Percentiles rank a stretch among this genome's conserved stretches.
These are phyloP conservation scores for Chloris gayana DNA, from an alignment of 176 grass and related monocot genomes.

Conservation along the genomic window DNA sequence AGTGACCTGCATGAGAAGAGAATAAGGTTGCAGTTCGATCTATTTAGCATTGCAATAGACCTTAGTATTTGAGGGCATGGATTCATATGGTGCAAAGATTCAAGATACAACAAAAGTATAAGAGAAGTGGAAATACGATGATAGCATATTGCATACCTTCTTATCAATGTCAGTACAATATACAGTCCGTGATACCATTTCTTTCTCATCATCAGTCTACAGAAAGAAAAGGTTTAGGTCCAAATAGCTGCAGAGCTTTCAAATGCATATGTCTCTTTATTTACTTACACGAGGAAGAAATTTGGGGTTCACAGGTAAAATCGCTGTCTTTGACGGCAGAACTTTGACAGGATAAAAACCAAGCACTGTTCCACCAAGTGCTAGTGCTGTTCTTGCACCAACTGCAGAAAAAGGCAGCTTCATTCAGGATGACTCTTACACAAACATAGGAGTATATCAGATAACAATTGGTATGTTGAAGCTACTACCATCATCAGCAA, in stretches of 20 bases:
- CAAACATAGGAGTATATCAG: not conserved
- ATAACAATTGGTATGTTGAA: constrained; percentile 25
- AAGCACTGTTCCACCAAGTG: constrained; percentile 80
- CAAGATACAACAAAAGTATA: constrained; percentile 12
- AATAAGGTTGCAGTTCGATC: constrained; percentile 1
- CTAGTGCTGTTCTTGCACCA: constrained; percentile 84
- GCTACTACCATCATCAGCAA: constrained; percentile 84
- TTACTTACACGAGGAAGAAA: constrained; percentile 84
- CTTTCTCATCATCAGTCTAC: constrained; percentile 90
- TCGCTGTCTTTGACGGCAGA: constrained; percentile 92
- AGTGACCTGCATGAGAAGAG: constrained; percentile 48
- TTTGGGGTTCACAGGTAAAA: constrained; percentile 96
- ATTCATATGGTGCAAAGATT: not conserved
- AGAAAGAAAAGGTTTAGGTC: constrained; percentile 30
- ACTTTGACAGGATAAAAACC: constrained; percentile 96
- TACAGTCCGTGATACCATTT: constrained; percentile 96
- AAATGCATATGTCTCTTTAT: constrained; percentile 4
- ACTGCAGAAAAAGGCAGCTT: constrained; percentile 50
- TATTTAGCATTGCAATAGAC: constrained; percentile 12
- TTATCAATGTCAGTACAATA: constrained; percentile 99
- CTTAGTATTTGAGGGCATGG: not conserved
- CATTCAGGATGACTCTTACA: constrained; percentile 32
- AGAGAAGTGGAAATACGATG: constrained; percentile 24
- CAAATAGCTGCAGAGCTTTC: not conserved
- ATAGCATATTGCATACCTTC: constrained; percentile 52